Conservation (phyloP, 345 rosid genomes). For the Odontarrhena argentea region DNA sequence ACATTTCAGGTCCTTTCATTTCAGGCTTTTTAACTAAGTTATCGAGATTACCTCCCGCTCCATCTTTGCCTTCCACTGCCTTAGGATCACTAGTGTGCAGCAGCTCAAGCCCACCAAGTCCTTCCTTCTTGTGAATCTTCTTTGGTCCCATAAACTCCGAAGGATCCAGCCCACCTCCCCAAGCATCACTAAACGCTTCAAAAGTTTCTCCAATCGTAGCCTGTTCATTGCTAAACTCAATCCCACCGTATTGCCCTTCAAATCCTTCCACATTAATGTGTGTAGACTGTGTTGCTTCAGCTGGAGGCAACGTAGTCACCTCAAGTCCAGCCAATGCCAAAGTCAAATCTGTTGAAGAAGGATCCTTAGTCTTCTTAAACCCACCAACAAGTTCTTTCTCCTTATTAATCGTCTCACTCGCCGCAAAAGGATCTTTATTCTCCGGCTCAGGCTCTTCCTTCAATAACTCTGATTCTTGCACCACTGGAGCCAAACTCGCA, state of each 20-base stretch:
- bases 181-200: constrained; percentile 85
- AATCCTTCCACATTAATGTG: constrained; percentile 91
- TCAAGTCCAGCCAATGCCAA: constrained; percentile 90
- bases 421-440: constrained; percentile 89
- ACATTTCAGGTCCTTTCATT: constrained; percentile 97
- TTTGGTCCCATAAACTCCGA: constrained; percentile 85
- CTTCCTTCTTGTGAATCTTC: constrained; percentile 73
- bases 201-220: constrained; percentile 91
- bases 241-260: constrained; percentile 96
- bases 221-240: constrained; percentile 86
- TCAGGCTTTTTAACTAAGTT: constrained; percentile 77
- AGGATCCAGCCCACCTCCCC: constrained; percentile 99
- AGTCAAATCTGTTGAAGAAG: constrained; percentile 65
- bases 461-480: constrained; percentile 51
- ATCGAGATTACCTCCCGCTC: constrained; percentile 64
- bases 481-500: constrained; percentile 60
- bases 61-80: constrained; percentile 46
- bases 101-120: constrained; percentile 94
- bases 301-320: constrained; percentile 92
- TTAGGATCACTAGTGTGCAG: constrained; percentile 71
- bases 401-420: constrained; percentile 70
- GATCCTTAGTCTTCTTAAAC: constrained; percentile 84
- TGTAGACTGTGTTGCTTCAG: constrained; percentile 95
- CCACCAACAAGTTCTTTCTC: constrained; percentile 80
- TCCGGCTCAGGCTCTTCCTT: constrained; percentile 64